Base-by-base conservation (phyloP, 768 basidiomycete genomes). In the Trametes coccinea region DNA sequence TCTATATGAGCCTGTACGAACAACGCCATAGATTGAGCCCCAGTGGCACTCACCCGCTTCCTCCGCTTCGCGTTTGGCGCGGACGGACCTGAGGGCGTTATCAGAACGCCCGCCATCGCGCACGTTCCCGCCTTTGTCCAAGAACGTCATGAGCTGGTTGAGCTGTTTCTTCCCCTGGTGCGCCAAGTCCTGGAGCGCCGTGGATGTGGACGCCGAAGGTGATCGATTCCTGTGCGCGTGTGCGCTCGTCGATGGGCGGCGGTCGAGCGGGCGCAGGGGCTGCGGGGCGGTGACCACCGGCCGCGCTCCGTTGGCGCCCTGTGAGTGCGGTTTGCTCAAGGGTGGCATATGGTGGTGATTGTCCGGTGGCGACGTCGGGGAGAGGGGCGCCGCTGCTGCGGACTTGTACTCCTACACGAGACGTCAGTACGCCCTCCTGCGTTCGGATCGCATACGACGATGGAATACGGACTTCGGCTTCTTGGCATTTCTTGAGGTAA, bases 111-210 rank as follows among this genome's bases (percentile, higher is more conserved):
- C 80, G 33, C 84, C 83, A 61, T 90, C 89, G 66, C 87, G 88
- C 17, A 81, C 80, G 66, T 80, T 78, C 40, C 82, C 83, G 59
- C 87, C 84, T 72, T 92, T 90, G 72, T 92, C 93, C 56, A 95
- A 77, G 69, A 94, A 87, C 8, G 88, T 90, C 59, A 93, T 94
- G 53, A 95, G 78, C 60, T 92, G 90, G 67, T 91, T 93, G 14
- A 96, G 74, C 66, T 93, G 91, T 69, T 84, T 88, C 79, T 95
- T 96, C 61, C 92, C 91, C 74, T 95, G 93, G 63, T 89, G 87
- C 4, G 94, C 95, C 34, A 96, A 77, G 76, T 97, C 95, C 11
- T 89, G 88, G 68, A 97, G 86, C 5, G 92, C 84, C 2, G 86
- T 89, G 2, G 89, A 86, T n/a, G 84, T 83, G 2, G 92, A 89